These are phyloP conservation scores for Podila epicladia DNA, from an alignment of 192 early-diverging fungal genomes.

Conservation along the genomic window DNA sequence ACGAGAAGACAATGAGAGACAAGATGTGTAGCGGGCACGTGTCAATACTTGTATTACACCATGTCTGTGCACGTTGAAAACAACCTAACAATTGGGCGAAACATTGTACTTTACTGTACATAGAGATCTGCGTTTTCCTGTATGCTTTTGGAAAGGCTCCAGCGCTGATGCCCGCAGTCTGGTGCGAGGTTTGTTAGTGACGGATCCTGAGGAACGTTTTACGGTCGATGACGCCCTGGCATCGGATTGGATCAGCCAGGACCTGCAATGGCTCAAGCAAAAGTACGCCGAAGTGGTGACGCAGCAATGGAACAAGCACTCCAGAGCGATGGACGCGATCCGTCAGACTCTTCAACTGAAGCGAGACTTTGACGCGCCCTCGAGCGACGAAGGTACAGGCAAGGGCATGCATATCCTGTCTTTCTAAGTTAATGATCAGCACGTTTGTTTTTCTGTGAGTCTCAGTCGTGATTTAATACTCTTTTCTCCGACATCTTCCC, in stretches of 20 bases:
- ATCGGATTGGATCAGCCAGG: slow-evolving; percentile 65
- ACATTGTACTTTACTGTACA: slow-evolving; percentile 54
- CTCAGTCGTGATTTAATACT: too few species aligned
- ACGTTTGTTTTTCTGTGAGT: too few species aligned
- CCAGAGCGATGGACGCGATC: neutral
- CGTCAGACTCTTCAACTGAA: neutral
- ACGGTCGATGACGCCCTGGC: slow-evolving; percentile 59
- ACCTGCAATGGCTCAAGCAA: slow-evolving; percentile 50
- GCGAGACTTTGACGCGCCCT: neutral
- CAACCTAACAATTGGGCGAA: neutral
- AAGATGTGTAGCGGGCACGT: slow-evolving; percentile 18
- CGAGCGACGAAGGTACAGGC: neutral
- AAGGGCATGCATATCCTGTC: neutral
- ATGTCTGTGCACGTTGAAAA: neutral
- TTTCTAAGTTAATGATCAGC: too few species aligned
- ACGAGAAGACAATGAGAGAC: slow-evolving; percentile 18
- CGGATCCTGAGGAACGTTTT: slow-evolving; percentile 60
- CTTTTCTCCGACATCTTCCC: too few species aligned
- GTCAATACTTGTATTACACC: slow-evolving; percentile 11
- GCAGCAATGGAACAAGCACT: slow-evolving; percentile 10
- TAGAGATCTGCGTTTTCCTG: slow-evolving; percentile 50
- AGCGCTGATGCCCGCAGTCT: slow-evolving; percentile 55
- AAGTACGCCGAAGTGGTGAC: slow-evolving; percentile 49
- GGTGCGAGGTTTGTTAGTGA: slow-evolving; percentile 51
- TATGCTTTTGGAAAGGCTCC: slow-evolving; percentile 60